These are phyloP conservation scores for Linnemannia schmuckeri DNA, from an alignment of 192 early-diverging fungal genomes.

Conservation along the genomic window DNA sequence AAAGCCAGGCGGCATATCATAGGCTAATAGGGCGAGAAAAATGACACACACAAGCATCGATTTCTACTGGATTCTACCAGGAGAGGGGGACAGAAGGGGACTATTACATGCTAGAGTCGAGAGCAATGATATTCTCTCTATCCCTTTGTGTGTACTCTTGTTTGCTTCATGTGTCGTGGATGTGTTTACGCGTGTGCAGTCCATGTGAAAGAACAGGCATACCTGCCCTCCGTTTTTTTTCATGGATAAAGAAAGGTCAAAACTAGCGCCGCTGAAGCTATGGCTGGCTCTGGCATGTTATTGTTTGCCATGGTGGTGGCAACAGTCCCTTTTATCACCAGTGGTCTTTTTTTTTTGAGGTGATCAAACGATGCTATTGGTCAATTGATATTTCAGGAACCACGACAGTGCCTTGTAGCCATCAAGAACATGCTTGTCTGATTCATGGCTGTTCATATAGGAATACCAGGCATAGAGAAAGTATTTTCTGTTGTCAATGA, in stretches of 20 bases:
- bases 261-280: no score
- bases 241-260: no score
- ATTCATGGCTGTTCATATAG: no score
- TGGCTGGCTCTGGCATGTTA: no score
- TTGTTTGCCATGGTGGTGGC: no score
- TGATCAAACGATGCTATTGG: background rate
- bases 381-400: conserved; percentile 4
- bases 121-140: background rate
- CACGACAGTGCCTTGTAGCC: background rate
- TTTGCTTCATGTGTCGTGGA: background rate
- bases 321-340: background rate
- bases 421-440: background rate
- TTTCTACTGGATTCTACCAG: background rate
- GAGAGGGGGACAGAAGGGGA: background rate
- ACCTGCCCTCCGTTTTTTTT: background rate
- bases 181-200: background rate
- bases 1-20: background rate
- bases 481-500: background rate
- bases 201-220: background rate
- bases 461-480: background rate
- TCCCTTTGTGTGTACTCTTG: background rate
- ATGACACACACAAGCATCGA: background rate
- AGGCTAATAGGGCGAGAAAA: background rate
- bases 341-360: background rate
- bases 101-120: background rate